Conservation (phyloP, 345 rosid species). For the Salix exigua region DNA sequence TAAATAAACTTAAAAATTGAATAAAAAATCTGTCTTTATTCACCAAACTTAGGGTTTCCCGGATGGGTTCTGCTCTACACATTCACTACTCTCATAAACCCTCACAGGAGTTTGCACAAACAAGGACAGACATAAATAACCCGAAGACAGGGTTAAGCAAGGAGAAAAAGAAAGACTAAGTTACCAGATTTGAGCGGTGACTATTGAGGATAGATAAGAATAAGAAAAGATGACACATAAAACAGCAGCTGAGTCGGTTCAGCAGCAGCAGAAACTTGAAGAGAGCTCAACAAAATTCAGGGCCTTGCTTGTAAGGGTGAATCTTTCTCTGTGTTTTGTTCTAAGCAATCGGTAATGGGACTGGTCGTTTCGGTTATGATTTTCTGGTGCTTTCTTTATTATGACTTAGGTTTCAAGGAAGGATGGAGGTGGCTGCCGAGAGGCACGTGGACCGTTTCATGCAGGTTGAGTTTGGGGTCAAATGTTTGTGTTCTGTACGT, state of each 20-base stretch:
- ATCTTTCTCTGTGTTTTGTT: slow-evolving; percentile 1
- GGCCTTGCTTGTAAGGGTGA: slow-evolving; percentile 1
- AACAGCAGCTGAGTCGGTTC: slow-evolving; percentile 21
- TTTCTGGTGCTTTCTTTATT: too few relatives aligned
- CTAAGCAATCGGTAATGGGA: too few relatives aligned
- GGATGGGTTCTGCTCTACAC: slow-evolving; percentile 11
- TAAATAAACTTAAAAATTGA: slow-evolving; percentile 10
- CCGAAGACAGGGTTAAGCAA: not conserved
- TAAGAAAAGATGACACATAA: not conserved
- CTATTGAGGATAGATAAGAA: not conserved
- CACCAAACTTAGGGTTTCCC: slow-evolving; percentile 21
- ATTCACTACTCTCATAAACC: slow-evolving; percentile 10
- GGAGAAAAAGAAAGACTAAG: not conserved
- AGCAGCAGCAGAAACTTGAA: slow-evolving; percentile 3
- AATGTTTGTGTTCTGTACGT: not conserved
- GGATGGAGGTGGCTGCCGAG: not conserved
- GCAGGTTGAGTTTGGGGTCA: slow-evolving; percentile 9
- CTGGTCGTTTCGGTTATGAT: too few relatives aligned
- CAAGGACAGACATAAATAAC: not conserved
- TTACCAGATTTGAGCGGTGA: slow-evolving; percentile 26
- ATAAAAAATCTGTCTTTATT: slow-evolving; percentile 1
- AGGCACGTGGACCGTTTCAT: slow-evolving; percentile 40
- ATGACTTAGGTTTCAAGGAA: not conserved
- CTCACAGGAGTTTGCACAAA: not conserved
- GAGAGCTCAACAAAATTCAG: slow-evolving; percentile 14